Conservation (phyloP, 2,329 filamentous ascomycete species). For the Xylaria hypoxylon region DNA sequence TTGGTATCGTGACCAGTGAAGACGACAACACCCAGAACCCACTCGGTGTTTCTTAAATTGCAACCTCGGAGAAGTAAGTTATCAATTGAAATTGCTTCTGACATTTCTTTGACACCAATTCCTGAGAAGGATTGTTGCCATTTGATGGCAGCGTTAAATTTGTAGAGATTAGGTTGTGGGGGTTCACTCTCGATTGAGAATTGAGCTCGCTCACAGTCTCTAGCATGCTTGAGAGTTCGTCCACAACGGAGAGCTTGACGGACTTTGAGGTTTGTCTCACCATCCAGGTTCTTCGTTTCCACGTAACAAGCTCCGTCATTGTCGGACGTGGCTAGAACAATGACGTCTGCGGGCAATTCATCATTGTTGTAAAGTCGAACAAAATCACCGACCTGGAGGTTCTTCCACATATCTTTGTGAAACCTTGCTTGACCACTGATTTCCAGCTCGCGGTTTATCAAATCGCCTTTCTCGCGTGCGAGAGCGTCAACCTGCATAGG, state of each 20-base stretch:
- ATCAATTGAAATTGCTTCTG: conserved; percentile 93
- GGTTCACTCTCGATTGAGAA: conserved; percentile 91
- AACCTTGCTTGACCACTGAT: conserved; percentile 81
- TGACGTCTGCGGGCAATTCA: conserved; percentile 91
- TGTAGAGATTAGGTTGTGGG: conserved; percentile 93
- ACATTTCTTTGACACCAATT: conserved; percentile 78
- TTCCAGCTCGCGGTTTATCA: conserved; percentile 79
- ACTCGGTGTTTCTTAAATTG: conserved; percentile 94
- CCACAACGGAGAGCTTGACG: conserved; percentile 90
- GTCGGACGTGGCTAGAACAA: conserved; percentile 93
- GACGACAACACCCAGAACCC: conserved; percentile 90
- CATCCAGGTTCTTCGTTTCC: conserved; percentile 97
- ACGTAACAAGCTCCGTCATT: conserved; percentile 95
- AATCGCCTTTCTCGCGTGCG: conserved; percentile 62
- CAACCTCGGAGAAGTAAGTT: conserved; percentile 94
- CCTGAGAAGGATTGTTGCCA: conserved; percentile 82
- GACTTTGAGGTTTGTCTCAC: conserved; percentile 97
- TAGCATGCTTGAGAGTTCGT: conserved; percentile 83
- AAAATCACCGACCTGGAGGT: conserved; percentile 93
- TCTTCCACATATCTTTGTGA: conserved; percentile 96
- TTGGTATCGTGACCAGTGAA: conserved; percentile 98
- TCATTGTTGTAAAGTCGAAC: conserved; percentile 97
- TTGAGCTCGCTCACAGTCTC: conserved; percentile 89
- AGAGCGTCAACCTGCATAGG: conserved; percentile 51
- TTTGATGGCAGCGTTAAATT: conserved; percentile 89